phyloP scores from a whole-genome alignment of 192 early-diverging fungal species.

The Coemansia sp. region DNA sequence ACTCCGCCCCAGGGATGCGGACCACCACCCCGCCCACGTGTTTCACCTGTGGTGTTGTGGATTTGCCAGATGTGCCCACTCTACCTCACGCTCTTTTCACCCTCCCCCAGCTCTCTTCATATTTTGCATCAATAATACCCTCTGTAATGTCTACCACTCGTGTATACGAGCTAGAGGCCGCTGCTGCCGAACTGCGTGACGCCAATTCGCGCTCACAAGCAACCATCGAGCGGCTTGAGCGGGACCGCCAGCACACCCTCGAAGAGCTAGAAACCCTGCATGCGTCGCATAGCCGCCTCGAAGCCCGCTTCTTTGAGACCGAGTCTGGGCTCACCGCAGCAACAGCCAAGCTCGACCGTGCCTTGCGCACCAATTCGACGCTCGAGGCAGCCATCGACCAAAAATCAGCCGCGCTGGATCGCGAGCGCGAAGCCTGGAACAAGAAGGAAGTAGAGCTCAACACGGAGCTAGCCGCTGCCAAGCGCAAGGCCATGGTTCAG shows the following conservation, averaged over 20 bases:
- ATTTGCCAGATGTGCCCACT: constrained; percentile 1
- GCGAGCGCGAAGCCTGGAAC: constrained; percentile 47
- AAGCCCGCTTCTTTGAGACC: constrained; percentile 35
- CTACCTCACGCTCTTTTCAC: not conserved
- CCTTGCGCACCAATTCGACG: constrained; percentile 24
- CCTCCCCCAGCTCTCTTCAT: not conserved
- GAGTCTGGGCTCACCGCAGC: constrained; percentile 30
- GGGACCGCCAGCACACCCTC: constrained; percentile 24
- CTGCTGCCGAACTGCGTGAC: constrained; percentile 36
- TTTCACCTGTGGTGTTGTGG: not conserved
- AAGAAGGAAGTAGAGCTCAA: constrained; percentile 33
- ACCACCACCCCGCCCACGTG: not conserved
- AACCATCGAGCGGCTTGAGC: constrained; percentile 27
- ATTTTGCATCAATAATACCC: not conserved
- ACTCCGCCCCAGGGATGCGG: not conserved
- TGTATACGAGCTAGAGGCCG: constrained; percentile 45
- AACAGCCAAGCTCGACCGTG: constrained; percentile 21
- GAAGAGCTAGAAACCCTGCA: constrained; percentile 45
- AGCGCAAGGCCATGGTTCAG: constrained; percentile 33
- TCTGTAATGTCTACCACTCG: constrained; percentile 11
- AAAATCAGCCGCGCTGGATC: constrained; percentile 26
- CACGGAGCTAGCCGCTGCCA: constrained; percentile 39
- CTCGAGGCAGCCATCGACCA: constrained; percentile 16
- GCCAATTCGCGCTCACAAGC: constrained; percentile 19
- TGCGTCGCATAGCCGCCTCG: constrained; percentile 42